Base-by-base conservation (phyloP, 495 filamentous ascomycete genomes). In the Durotheca rogersii region DNA sequence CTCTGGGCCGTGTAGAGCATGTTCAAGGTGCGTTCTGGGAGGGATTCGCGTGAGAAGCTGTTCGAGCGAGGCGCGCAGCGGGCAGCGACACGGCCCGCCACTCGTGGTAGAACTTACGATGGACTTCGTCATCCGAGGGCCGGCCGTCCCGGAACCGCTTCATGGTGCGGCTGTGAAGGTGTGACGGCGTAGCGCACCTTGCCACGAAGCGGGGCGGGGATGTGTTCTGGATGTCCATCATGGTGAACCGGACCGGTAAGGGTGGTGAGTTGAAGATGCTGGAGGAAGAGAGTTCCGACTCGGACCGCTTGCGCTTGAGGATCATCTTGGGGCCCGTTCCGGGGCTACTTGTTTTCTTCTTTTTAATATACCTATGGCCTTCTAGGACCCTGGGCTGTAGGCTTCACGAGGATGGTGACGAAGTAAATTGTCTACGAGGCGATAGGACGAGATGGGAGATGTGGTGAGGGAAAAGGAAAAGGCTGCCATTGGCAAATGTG, bases 291-390 rank as follows among this genome's bases (percentile, higher is more conserved):
- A 75, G 50, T 44, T 75, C 72, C n/a, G 71, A 72, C 36, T 72
- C 72, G 64, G 75, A 78, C 14, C 75, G 63, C 67, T 77, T 78
- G 57, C 75, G 75, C 59, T 78, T 78, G 51, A 75, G 60, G 11
- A 69, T 44, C 72, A 76, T 76, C 27, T 52, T 71, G 61, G 38
- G 61, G 38, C 10, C 31, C 11, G 12, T n/a, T 32, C 16, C 7
- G 17, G 12, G 37, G 20, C 16, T 27, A 12, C 29, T 20, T 36
- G 29, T 1, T 7, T 37, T 1, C 6, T 30, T 40, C 19, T 12
- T n/a, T 9, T n/a, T 21, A 27, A n/a, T n/a, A n/a, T n/a, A n/a
- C n/a, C n/a, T n/a, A n/a, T n/a, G n/a, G n/a, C n/a, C n/a, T n/a
- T n/a, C n/a, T n/a, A n/a, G n/a, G n/a, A n/a, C n/a, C n/a, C n/a